These are phyloP conservation scores for Chlamydomonas sphaeroides DNA, from an alignment of 139 green algal genomes.

Conservation along the genomic window DNA sequence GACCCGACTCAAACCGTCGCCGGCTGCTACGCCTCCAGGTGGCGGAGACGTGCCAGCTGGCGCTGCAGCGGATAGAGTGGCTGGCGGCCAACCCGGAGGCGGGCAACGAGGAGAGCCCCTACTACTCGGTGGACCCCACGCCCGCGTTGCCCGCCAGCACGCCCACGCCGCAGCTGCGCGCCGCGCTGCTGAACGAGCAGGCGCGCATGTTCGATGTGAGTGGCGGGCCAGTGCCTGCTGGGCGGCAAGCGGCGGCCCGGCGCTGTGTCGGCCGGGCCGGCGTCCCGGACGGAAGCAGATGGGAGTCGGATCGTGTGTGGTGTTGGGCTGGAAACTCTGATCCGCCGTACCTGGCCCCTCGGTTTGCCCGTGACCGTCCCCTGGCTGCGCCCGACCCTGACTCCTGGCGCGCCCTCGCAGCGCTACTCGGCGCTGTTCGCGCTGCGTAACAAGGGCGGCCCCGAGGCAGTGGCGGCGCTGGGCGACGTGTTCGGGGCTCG, in stretches of 20 bases:
- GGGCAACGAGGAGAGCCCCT: constrained; percentile 70
- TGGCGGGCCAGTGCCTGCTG: too few species aligned
- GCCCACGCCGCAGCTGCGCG: constrained; percentile 66
- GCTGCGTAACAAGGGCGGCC: constrained; percentile 90
- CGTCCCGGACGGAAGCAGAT: too few species aligned
- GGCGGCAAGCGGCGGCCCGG: too few species aligned
- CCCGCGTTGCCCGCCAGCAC: constrained; percentile 74
- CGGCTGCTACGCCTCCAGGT: constrained; percentile 64
- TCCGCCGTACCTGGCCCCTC: too few species aligned
- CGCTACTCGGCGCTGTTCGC: constrained; percentile 96
- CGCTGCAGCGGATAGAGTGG: constrained; percentile 87
- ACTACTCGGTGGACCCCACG: constrained; percentile 94
- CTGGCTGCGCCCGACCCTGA: too few species aligned
- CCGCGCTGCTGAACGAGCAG: constrained; percentile 78
- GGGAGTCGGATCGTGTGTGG: too few species aligned
- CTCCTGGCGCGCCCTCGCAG: constrained; percentile 1
- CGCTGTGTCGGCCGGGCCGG: too few species aligned
- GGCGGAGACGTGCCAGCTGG: constrained; percentile 95
- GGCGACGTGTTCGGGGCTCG: constrained; percentile 61
- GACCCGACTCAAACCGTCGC: too few species aligned
- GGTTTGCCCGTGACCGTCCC: too few species aligned
- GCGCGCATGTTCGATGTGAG: constrained; percentile 83
- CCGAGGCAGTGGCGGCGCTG: constrained; percentile 81
- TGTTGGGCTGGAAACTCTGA: too few species aligned
- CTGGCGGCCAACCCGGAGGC: constrained; percentile 52